Conservation (phyloP, 805 yeast genomes). For the Candida palmyrensis region DNA sequence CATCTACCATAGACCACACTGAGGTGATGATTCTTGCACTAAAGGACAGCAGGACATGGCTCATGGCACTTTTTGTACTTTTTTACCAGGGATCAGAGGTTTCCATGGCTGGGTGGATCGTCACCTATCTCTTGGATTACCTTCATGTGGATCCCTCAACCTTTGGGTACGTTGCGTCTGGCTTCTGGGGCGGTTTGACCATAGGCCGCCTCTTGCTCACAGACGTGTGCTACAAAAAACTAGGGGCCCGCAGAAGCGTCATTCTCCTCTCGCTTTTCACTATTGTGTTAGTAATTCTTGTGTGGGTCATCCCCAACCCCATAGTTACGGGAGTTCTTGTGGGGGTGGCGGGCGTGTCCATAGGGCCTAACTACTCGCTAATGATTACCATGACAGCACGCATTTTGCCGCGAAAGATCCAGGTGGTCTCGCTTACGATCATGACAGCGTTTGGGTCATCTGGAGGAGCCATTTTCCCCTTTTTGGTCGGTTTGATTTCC, state of each 20-base stretch:
- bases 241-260: conserved; percentile 45
- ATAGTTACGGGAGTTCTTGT: conserved; percentile 43
- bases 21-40: conserved; percentile 33
- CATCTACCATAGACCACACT: background rate
- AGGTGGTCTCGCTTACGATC: conserved; percentile 44
- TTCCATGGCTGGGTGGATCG: conserved; percentile 66
- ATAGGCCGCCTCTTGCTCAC: conserved; percentile 55
- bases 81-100: conserved; percentile 69
- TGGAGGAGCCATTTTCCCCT: conserved; percentile 56
- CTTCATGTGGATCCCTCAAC: conserved; percentile 41
- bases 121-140: conserved; percentile 54
- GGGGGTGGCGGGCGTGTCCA: conserved; percentile 50
- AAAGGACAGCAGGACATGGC: conserved; percentile 37
- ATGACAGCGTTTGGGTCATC: conserved; percentile 53
- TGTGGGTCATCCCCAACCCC: conserved; percentile 46
- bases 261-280: conserved; percentile 28
- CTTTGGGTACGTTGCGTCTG: conserved; percentile 62
- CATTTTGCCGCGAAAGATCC: conserved; percentile 47
- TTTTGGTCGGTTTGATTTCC: conserved; percentile 45
- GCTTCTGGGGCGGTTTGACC: conserved; percentile 70
- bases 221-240: conserved; percentile 24
- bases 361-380: conserved; percentile 65
- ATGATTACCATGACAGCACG: conserved; percentile 41
- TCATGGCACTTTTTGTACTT: conserved; percentile 50
- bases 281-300: conserved; percentile 31